Evolutionary conservation across 1,284 basidiomycete species (phyloP).

Genomic region (Xerocomus cyaneibrunnescens): DNA sequence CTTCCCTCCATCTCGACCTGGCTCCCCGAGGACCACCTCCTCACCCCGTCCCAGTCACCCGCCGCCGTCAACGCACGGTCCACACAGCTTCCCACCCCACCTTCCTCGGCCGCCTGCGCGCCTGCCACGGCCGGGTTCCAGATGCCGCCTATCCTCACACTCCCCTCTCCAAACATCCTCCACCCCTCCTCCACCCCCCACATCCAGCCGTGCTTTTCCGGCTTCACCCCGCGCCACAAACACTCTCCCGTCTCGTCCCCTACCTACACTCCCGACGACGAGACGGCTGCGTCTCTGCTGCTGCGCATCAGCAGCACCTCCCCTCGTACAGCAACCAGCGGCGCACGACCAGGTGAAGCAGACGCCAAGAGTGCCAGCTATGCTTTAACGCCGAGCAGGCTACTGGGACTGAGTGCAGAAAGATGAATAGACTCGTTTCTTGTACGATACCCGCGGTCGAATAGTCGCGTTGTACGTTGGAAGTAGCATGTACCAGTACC

Average conservation of each 20-base stretch:
- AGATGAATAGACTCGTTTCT: no score
- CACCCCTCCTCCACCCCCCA: conserved; percentile 12
- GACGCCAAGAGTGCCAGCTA: conserved; percentile 12
- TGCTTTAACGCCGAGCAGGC: conserved; percentile 36
- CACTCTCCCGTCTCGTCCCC: conserved; percentile 37
- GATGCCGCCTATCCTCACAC: conserved; percentile 37
- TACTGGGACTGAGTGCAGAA: conserved; percentile 29
- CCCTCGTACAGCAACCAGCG: no score
- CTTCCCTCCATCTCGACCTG: conserved; percentile 50
- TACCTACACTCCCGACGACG: conserved; percentile 64
- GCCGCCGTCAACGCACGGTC: background rate
- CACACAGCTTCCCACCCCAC: conserved; percentile 48
- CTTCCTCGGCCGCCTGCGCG: conserved; percentile 40
- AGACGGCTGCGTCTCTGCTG: conserved; percentile 63
- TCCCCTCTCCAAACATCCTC: conserved; percentile 37
- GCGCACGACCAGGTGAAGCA: background rate
- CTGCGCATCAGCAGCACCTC: conserved; percentile 54
- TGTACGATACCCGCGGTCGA: conserved; percentile 4
- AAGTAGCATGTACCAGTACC: background rate
- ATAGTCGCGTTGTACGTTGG: conserved; percentile 3
- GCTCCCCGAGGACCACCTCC: conserved; percentile 40
- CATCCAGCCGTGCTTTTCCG: conserved; percentile 31
- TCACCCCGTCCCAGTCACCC: conserved; percentile 27
- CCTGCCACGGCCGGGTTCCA: conserved; percentile 24
- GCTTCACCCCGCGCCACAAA: conserved; percentile 19